Conservation (phyloP, 2,329 filamentous ascomycete species). For the Sclerotiophoma versabilis region DNA sequence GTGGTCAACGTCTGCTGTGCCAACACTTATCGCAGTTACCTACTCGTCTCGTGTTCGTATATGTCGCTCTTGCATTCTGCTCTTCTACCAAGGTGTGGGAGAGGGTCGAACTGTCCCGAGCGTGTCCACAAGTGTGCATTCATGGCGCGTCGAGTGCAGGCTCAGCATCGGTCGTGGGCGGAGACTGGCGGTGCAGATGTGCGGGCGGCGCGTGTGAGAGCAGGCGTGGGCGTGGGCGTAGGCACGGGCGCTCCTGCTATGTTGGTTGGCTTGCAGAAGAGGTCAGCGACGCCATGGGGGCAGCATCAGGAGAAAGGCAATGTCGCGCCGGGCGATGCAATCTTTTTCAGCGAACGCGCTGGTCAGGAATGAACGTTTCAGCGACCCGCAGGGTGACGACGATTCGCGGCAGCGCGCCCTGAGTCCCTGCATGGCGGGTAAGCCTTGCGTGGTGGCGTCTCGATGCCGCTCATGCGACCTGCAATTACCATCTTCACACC, state of each 20-base stretch:
- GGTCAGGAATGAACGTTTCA: slow-evolving; percentile 22
- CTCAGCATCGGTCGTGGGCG: slow-evolving; percentile 12
- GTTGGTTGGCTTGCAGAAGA: not conserved
- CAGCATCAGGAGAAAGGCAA: slow-evolving; percentile 5
- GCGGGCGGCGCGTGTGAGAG: slow-evolving; percentile 1
- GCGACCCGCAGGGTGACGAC: slow-evolving; percentile 19
- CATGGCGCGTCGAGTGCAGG: slow-evolving; percentile 8
- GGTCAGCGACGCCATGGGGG: slow-evolving; percentile 7
- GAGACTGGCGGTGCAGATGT: slow-evolving; percentile 12
- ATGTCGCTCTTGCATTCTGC: slow-evolving; percentile 23
- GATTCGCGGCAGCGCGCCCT: slow-evolving; percentile 14
- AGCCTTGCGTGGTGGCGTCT: slow-evolving; percentile 13
- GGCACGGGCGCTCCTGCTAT: slow-evolving; percentile 9
- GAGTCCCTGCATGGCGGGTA: slow-evolving; percentile 16
- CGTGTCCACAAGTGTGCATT: slow-evolving; percentile 9
- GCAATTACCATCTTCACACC: slow-evolving; percentile 4
- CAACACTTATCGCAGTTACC: slow-evolving; percentile 39
- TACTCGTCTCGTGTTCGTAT: slow-evolving; percentile 35
- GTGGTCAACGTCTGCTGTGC: slow-evolving; percentile 6
- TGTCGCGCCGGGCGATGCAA: slow-evolving; percentile 6
- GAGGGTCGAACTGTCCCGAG: not conserved
- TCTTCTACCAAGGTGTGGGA: slow-evolving; percentile 6
- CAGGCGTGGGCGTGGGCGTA: not conserved
- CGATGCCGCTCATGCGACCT: slow-evolving; percentile 10
- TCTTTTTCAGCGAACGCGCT: slow-evolving; percentile 16